Percentiles rank a stretch among this genome's conserved stretches.
Evolutionary conservation across 176 grass and related monocot species (phyloP).

Genomic region (Zea luxurians): DNA sequence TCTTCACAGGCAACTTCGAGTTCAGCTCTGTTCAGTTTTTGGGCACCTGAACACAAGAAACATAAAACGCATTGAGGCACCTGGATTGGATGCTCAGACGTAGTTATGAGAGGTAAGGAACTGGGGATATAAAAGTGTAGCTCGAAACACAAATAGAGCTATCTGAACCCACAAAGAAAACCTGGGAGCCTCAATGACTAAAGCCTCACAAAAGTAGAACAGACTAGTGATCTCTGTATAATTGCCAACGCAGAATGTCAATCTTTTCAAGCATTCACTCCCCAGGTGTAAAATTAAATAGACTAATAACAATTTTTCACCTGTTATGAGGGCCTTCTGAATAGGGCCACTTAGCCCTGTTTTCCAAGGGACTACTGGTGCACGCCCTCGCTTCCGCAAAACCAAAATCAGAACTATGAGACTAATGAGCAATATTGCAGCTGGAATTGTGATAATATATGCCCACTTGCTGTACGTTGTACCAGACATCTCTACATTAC

Average conservation of each 20-base stretch:
- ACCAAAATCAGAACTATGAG: slow-evolving; percentile 51
- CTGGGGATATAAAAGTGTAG: slow-evolving; percentile 9
- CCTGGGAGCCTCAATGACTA: neutral
- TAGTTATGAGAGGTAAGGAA: neutral
- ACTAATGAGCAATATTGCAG: slow-evolving; percentile 44
- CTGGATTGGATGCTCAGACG: neutral
- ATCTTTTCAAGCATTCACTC: slow-evolving; percentile 4
- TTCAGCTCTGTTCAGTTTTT: slow-evolving; percentile 71
- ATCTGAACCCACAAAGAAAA: neutral
- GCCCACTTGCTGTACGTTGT: slow-evolving; percentile 53
- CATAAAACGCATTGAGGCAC: slow-evolving; percentile 7
- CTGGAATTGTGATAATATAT: slow-evolving; percentile 54
- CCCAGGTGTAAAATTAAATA: slow-evolving; percentile 19
- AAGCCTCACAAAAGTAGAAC: slow-evolving; percentile 16
- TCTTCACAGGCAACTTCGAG: slow-evolving; percentile 84
- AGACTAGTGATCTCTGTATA: neutral
- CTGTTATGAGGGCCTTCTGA: slow-evolving; percentile 83
- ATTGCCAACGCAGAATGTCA: neutral
- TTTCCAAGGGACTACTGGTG: slow-evolving; percentile 68
- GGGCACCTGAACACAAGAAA: slow-evolving; percentile 58
- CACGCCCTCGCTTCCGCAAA: slow-evolving; percentile 45
- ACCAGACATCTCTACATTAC: slow-evolving; percentile 27
- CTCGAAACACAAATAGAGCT: neutral
- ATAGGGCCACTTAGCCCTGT: slow-evolving; percentile 76
- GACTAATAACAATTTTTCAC: slow-evolving; percentile 37